Conservation (phyloP, 2,329 filamentous ascomycete genomes). For the Stagonosporopsis tanaceti region DNA sequence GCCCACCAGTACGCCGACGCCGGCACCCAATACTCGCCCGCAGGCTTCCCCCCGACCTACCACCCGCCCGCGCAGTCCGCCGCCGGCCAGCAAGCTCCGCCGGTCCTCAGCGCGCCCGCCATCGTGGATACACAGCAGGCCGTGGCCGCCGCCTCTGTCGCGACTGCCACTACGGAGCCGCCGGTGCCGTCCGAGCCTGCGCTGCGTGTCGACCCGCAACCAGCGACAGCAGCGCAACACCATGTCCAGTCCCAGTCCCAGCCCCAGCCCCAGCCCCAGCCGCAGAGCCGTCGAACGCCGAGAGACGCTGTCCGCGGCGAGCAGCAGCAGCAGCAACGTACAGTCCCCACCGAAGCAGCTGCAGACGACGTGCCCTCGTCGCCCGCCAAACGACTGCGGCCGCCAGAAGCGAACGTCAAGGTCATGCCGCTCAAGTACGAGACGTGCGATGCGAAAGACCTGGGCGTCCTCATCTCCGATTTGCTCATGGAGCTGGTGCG, state of each 20-base stretch:
- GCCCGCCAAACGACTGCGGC: constrained; percentile 43
- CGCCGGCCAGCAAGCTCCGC: constrained; percentile 10
- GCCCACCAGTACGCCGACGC: constrained; percentile 59
- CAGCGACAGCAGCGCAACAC: constrained; percentile 24
- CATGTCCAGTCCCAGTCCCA: constrained; percentile 18
- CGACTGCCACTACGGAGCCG: constrained; percentile 44
- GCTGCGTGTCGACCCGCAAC: constrained; percentile 46
- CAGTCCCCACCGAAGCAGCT: background rate
- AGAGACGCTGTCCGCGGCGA: constrained; percentile 21
- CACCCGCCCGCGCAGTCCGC: constrained; percentile 26
- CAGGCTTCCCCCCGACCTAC: constrained; percentile 56
- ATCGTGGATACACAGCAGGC: constrained; percentile 28
- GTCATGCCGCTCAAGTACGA: constrained; percentile 80
- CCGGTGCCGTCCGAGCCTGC: constrained; percentile 36
- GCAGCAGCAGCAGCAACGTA: constrained; percentile 7
- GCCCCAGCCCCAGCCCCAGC: too few species aligned
- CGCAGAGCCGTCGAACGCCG: constrained; percentile 17
- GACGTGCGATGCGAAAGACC: constrained; percentile 79
- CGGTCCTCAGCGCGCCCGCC: constrained; percentile 24
- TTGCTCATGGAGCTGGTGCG: constrained; percentile 96
- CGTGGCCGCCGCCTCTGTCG: constrained; percentile 45
- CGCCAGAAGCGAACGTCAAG: constrained; percentile 57
- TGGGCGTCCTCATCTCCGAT: constrained; percentile 89
- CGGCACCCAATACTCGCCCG: constrained; percentile 64
- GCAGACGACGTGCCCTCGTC: constrained; percentile 28